Evolutionary conservation across 164 flowering plant species (phyloP), one percentile per base, ranked within the genome.

Genomic region (Chimonanthus praecox): DNA sequence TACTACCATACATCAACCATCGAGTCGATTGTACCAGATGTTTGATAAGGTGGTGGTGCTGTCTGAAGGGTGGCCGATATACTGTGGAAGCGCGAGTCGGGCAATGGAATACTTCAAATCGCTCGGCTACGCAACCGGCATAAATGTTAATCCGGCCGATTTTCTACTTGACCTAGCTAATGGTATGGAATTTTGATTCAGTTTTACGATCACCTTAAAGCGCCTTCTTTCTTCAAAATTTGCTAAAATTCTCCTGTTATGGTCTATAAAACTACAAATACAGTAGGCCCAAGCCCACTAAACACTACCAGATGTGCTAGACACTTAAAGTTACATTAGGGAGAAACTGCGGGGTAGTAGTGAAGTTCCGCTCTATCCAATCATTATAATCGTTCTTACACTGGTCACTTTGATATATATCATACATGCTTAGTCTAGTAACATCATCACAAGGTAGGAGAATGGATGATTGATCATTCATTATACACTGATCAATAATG

Each of bases 1-100:
- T 5, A 86, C 97, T 7, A 94, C 97, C 18, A 87, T 94, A 43
- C 97, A 94, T 76, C 98, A 94, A 82, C 98, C 98, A 1, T 91
- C 98, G 2, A 91, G 94, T 60, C 71, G 97, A 75, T 58, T 94
- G 79, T 94, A 84, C 67, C 46, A 80, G 81, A 87, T 91, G 97
- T 94, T 94, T 71, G 95, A 94, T 67, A 90, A 89, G 84, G 92
- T 92, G 60, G 43, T 90, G 70, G 90, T 92, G 66, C 61, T 92
- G 33, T 84, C 92, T 0, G 98, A 94, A 0, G 97, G 98, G 21
- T 77, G 65, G 62, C 92, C 97, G 18, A 88, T 94, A 49, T 94
- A 92, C 67, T 77, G 84, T 61, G 98, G 98, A 4, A 74, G 67
- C 3, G 87, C 95, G 3, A 50, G 63, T 44, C 80, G 76, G 72